Conservation (phyloP, 2,329 filamentous ascomycete species). For the Neofusicoccum ribis region DNA sequence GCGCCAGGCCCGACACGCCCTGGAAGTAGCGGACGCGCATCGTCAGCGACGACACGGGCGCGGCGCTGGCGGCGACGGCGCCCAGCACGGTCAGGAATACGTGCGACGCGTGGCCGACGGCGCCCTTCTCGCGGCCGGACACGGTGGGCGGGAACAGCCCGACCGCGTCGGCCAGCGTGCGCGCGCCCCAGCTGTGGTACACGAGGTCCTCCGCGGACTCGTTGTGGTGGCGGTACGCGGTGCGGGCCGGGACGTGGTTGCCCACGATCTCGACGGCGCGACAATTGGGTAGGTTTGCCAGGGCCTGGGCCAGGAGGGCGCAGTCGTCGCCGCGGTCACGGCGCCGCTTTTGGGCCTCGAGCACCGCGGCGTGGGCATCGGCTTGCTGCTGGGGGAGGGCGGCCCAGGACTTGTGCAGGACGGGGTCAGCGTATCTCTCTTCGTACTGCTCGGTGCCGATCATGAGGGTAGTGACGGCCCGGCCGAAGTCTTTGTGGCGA, state of each 20-base stretch:
- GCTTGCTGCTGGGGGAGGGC: background rate
- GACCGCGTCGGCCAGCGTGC: background rate
- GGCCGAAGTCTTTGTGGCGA: background rate
- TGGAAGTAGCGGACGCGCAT: background rate
- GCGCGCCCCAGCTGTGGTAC: background rate
- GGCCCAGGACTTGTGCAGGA: background rate
- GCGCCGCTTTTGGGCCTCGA: background rate
- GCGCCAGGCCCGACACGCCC: background rate
- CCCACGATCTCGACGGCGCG: background rate
- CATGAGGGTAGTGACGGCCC: background rate
- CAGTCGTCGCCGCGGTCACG: background rate
- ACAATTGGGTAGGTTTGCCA: background rate
- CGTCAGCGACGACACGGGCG: background rate
- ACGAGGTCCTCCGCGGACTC: background rate
- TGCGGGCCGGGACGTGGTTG: background rate
- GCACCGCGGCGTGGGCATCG: background rate
- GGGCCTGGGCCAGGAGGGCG: background rate
- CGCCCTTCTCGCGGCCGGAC: background rate
- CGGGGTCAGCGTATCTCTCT: background rate
- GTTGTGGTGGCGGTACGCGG: background rate
- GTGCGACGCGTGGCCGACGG: background rate
- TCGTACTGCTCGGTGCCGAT: background rate
- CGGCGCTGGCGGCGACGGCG: background rate
- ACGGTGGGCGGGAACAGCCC: background rate
- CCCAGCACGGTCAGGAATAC: background rate